phyloP scores from a whole-genome alignment of 1,284 basidiomycete species.

The Melampsora americana region DNA sequence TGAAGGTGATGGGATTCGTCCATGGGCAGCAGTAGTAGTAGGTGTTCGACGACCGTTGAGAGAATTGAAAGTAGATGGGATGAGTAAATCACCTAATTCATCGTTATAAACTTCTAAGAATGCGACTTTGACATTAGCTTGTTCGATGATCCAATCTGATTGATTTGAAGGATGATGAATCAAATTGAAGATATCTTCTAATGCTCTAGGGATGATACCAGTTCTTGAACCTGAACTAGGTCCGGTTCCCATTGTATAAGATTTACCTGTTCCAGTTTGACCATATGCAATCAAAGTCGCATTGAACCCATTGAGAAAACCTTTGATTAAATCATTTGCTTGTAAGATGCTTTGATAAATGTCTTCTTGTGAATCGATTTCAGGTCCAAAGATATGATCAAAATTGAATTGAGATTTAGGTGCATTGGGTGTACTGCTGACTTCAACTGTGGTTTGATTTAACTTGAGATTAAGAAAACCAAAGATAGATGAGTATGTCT shows the following conservation, averaged over 20 bases:
- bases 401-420: constrained; percentile 11
- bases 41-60: background rate
- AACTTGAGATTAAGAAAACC: no score
- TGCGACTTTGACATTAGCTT: constrained; percentile 1
- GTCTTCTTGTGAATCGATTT: constrained; percentile 8
- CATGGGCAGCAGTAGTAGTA: background rate
- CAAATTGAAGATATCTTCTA: constrained; percentile 23
- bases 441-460: constrained; percentile 7
- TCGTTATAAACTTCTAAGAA: constrained; percentile 44
- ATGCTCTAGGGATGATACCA: constrained; percentile 29
- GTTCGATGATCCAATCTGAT: background rate
- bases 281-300: constrained; percentile 32
- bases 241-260: constrained; percentile 31
- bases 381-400: constrained; percentile 3
- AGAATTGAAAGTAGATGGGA: background rate
- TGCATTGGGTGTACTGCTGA: background rate
- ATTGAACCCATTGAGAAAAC: constrained; percentile 30
- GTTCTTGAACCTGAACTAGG: background rate
- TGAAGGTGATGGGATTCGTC: background rate
- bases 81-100: constrained; percentile 28
- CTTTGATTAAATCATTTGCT: constrained; percentile 2
- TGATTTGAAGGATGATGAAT: background rate
- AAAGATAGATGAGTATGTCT: no score
- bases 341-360: constrained; percentile 2
- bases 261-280: constrained; percentile 35